Evolutionary conservation across 2,329 filamentous ascomycete species (phyloP), one percentile per base, ranked within the genome.

Genomic region (Penicillium sp.): DNA sequence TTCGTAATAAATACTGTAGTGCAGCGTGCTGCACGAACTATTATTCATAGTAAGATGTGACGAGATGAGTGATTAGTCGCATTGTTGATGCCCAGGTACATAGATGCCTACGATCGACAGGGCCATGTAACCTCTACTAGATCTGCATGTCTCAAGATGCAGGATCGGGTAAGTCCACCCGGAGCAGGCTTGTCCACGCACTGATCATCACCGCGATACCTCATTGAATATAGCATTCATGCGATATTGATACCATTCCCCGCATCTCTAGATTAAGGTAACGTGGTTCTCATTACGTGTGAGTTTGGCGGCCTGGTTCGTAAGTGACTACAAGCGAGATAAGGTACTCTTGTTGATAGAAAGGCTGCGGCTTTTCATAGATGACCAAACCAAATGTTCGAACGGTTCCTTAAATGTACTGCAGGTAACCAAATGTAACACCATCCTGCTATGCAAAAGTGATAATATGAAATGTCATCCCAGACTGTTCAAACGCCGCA

Each of bases 401-500:
- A 50, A 29, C 9, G 27, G 35, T 47, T 43, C 8, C 46, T 27
- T 13, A 57, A 44, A 51, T 54, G 29, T 58, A 52, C 27, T 47
- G 29, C 24, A 49, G 26, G 39, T 26, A 55, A 45, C 47, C 16
- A 54, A 56, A 56, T 50, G 33, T 13, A 60, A 60, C 57, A 45
- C 57, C 58, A 46, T 37, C 53, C 24, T 58, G 60, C 60, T 60
- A 62, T 62, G 60, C 60, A 58, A 58, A 54, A 47, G 45, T 33
- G 31, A 39, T 47, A 13, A 47, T 24, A 45, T 31, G 10, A 24
- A 49, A 52, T 48, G 26, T 19, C 42, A 48, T 51, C 49, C 56
- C 45, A 31, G 42, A 21, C 14, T 44, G 9, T 31, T 49, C 52
- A 26, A 52, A 58, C 49, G 45, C 53, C 42, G n/a, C 56, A 21